Percentiles rank a stretch among this genome's conserved stretches.
Evolutionary conservation across 1,284 basidiomycete species (phyloP).

Genomic region (Puccinia novopanici): DNA sequence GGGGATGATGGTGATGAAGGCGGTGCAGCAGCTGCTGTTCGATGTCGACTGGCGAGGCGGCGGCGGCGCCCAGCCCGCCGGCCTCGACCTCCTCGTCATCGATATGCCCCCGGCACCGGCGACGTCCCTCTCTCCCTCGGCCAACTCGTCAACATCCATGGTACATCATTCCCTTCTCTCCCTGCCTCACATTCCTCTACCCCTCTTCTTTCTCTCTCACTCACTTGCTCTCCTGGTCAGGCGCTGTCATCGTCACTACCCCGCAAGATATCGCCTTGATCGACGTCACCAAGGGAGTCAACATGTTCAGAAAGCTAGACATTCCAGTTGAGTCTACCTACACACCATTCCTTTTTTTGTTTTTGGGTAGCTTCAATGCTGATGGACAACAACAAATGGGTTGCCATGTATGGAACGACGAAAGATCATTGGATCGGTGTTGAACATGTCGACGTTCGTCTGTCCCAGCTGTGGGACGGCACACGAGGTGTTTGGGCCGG

Average conservation of each 20-base stretch:
- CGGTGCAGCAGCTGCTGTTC: constrained; percentile 92
- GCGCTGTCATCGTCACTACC: constrained; percentile 87
- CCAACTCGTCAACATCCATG: constrained; percentile 83
- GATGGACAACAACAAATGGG: neutral
- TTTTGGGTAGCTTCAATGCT: neutral
- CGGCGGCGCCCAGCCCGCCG: constrained; percentile 56
- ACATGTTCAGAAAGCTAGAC: constrained; percentile 86
- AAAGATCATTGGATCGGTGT: constrained; percentile 83
- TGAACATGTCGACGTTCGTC: constrained; percentile 89
- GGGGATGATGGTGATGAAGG: constrained; percentile 98
- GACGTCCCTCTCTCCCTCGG: constrained; percentile 91
- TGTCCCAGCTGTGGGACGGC: constrained; percentile 73
- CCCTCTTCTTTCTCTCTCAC: neutral
- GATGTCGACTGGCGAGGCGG: constrained; percentile 81
- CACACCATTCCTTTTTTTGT: neutral
- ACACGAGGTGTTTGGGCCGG: constrained; percentile 78
- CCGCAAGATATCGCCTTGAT: constrained; percentile 91
- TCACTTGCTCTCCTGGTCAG: constrained; percentile 60
- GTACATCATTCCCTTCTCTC: constrained; percentile 62
- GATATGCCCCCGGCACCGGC: constrained; percentile 98
- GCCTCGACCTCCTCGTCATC: constrained; percentile 81
- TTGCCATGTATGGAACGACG: neutral
- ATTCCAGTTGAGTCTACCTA: constrained; percentile 69
- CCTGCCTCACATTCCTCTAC: neutral
- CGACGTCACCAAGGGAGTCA: constrained; percentile 88